Evolutionary conservation across 805 yeast species (phyloP).

Genomic region (Spathaspora arborariae): DNA sequence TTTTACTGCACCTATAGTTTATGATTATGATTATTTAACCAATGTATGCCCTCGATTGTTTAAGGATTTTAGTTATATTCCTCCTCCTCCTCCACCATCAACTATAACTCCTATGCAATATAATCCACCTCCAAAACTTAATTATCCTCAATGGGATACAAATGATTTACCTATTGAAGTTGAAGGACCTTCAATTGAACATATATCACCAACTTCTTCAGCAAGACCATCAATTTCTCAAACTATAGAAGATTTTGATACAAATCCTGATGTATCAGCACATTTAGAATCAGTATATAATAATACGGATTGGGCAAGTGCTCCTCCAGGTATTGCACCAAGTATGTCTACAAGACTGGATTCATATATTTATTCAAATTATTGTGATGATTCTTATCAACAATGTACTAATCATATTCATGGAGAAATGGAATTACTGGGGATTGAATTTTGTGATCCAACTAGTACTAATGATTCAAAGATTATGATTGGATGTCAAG

Average conservation of each 20-base stretch:
- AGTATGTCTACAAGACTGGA: neutral
- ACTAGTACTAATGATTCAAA: slow-evolving; percentile 15
- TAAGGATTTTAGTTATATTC: slow-evolving; percentile 31
- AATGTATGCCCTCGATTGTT: slow-evolving; percentile 35
- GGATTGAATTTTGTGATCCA: slow-evolving; percentile 32
- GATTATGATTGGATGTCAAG: slow-evolving; percentile 38
- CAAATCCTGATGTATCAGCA: slow-evolving; percentile 4
- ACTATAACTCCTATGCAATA: neutral
- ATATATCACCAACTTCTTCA: slow-evolving; percentile 14
- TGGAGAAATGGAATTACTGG: slow-evolving; percentile 43
- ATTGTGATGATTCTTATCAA: slow-evolving; percentile 11
- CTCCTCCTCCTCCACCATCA: slow-evolving; percentile 17
- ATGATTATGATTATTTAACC: slow-evolving; percentile 37
- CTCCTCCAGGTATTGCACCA: slow-evolving; percentile 2
- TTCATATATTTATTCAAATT: slow-evolving; percentile 5
- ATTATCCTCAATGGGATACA: slow-evolving; percentile 3
- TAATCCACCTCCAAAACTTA: slow-evolving; percentile 22
- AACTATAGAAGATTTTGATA: neutral
- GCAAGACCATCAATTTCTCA: slow-evolving; percentile 10
- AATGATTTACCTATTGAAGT: neutral
- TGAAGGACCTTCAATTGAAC: neutral
- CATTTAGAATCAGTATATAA: slow-evolving; percentile 7
- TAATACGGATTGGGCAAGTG: neutral
- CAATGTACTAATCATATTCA: slow-evolving; percentile 27
- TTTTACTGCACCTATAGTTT: slow-evolving; percentile 36